Evolutionary conservation across 371 early-diverging fungal genomes (phyloP).

Genomic region (Haplosporangium sp.): DNA sequence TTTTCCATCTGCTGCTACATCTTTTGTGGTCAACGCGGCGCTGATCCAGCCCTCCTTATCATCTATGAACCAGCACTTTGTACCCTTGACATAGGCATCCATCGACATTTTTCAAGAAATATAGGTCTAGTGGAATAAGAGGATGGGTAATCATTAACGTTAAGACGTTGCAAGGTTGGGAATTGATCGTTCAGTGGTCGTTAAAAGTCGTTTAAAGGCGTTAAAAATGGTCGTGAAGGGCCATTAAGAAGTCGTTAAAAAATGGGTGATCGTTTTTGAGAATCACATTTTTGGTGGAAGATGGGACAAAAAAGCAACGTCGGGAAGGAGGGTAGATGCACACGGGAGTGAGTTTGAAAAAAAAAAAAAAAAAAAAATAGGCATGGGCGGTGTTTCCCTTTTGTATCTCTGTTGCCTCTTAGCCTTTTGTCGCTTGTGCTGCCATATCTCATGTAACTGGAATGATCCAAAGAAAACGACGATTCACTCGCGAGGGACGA

Average conservation of each 20-base stretch:
- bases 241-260: constrained; percentile 1
- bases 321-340: background rate
- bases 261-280: too few relatives aligned
- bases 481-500: too few relatives aligned
- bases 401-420: background rate
- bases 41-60: constrained; percentile 89
- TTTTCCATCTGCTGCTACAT: constrained; percentile 63
- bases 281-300: background rate
- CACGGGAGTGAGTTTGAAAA: constrained; percentile 6
- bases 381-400: constrained; percentile 8
- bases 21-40: constrained; percentile 70
- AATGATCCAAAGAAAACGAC: too few relatives aligned
- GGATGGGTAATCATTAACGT: constrained; percentile 6
- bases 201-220: background rate
- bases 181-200: background rate
- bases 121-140: constrained; percentile 23
- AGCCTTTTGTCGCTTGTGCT: too few relatives aligned
- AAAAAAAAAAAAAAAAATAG: constrained; percentile 4
- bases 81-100: constrained; percentile 75
- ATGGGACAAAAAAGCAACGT: background rate
- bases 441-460: too few relatives aligned
- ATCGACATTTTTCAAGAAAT: constrained; percentile 61
- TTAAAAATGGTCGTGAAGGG: background rate
- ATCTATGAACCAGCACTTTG: constrained; percentile 92
- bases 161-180: constrained; percentile 10